A percentile compares a stretch with the other conserved stretches of the same genome.
Conservation (phyloP, 73 alveolate genomes). For the Uronychia setigera region DNA sequence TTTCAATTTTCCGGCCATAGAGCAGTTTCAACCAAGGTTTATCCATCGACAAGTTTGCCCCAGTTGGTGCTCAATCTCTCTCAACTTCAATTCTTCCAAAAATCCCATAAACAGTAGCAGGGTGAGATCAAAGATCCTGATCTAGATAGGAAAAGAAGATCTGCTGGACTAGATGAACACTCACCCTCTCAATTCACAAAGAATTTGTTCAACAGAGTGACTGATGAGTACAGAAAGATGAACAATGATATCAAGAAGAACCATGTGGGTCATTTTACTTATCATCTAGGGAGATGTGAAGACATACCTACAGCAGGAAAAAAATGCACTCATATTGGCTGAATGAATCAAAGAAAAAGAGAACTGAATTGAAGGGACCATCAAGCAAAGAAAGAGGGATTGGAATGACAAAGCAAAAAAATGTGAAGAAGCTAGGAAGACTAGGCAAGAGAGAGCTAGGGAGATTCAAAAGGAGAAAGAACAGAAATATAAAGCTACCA, state of each 20-base stretch:
- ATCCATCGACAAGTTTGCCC: not conserved
- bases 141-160: not conserved
- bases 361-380: not conserved
- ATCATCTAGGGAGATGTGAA: not conserved
- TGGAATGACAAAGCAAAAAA: not conserved
- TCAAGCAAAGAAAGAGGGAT: not conserved
- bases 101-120: not conserved
- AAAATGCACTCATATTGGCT: not conserved
- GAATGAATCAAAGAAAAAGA: not conserved
- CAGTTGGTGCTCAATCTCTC: not conserved
- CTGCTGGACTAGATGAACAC: not conserved
- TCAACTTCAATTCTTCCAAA: not conserved
- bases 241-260: not conserved
- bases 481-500: not conserved
- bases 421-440: not conserved
- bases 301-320: not conserved
- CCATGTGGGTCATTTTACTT: not conserved
- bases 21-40: not conserved
- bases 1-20: not conserved
- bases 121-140: not conserved
- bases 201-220: not conserved
- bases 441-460: not conserved
- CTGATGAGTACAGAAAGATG: not conserved
- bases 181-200: not conserved
- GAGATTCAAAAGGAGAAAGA: not conserved